phyloP scores from a whole-genome alignment of 2,329 filamentous ascomycete species.

The Dothistroma septosporum region DNA sequence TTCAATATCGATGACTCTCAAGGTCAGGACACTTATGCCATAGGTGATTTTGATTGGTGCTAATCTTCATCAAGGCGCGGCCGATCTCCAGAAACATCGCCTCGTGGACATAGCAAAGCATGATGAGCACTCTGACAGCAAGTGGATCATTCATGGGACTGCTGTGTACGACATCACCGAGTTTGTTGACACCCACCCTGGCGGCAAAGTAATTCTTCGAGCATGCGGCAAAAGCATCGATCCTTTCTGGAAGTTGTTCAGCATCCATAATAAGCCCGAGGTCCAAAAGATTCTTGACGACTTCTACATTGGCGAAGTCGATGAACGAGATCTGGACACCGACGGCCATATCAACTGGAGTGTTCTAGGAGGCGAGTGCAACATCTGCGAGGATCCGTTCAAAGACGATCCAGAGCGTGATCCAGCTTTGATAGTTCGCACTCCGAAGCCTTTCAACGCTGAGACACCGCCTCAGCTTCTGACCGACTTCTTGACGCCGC shows the following conservation, averaged over 20 bases:
- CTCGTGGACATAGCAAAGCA: slow-evolving; percentile 34
- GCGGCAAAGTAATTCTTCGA: slow-evolving; percentile 63
- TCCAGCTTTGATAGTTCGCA: slow-evolving; percentile 49
- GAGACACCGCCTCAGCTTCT: slow-evolving; percentile 54
- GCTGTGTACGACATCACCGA: slow-evolving; percentile 69
- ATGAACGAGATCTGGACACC: slow-evolving; percentile 55
- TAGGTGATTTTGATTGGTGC: not conserved
- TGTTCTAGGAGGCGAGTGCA: slow-evolving; percentile 19
- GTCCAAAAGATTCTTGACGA: slow-evolving; percentile 60
- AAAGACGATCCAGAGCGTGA: slow-evolving; percentile 52
- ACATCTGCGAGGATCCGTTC: slow-evolving; percentile 60
- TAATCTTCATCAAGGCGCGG: not conserved
- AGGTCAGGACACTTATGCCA: slow-evolving; percentile 2
- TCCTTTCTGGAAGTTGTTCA: slow-evolving; percentile 67
- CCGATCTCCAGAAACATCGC: slow-evolving; percentile 12
- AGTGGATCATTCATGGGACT: slow-evolving; percentile 62
- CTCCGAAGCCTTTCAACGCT: slow-evolving; percentile 57
- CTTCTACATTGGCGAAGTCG: slow-evolving; percentile 60
- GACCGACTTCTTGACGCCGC: slow-evolving; percentile 52
- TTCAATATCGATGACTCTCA: slow-evolving; percentile 3
- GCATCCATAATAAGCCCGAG: slow-evolving; percentile 62
- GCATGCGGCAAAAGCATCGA: slow-evolving; percentile 63
- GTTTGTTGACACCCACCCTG: slow-evolving; percentile 62
- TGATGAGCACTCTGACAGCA: slow-evolving; percentile 44
- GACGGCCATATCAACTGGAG: slow-evolving; percentile 41